Base-by-base conservation (phyloP, 164 flowering plant species). In the Houttuynia cordata region DNA sequence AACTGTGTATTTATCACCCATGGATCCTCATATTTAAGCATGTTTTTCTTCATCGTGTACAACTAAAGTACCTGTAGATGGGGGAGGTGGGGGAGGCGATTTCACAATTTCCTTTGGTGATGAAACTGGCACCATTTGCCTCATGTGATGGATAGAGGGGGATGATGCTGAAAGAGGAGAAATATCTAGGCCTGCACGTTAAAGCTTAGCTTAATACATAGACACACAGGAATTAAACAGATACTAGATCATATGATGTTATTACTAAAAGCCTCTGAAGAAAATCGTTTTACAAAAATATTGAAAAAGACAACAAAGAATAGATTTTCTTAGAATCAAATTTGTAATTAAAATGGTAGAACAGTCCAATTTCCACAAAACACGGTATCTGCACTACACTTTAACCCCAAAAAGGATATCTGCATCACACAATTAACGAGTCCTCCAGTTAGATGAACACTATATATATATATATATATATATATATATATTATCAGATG, bases 141-240 rank as follows among this genome's bases (percentile, higher is more conserved):
- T 69, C 34, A 59, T 69, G 63, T 67, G 21, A 53, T 37, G 53
- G 23, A 51, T 25, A 56, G 67, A 65, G 24, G 73, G 61, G 34
- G 73, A 63, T 61, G 81, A 75, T 70, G 62, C 10, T 62, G 75
- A 64, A 40, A 60, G 57, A 15, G 80, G 81, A 64, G 78, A 49
- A 15, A 64, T 51, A 65, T 57, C 34, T 60, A 60, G 72, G 24
- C 53, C 80, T 79, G 70, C 55, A 65, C 23, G 24, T 42, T 15
- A 53, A 22, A 70, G 9, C 40, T 39, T 24, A n/a, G 49, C 13
- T 45, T 45, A 30, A 30, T 30, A 30, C 6, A 2, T 30, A 30
- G 2, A 2, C 37, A 6, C 6, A 56, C 39, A 42, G 51, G 23
- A 18, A 58, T 14, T 49, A 37, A 71, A 37, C 57, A 34, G 56